phyloP scores from a whole-genome alignment of 768 basidiomycete genomes.

The Pleurotus ostreatus region DNA sequence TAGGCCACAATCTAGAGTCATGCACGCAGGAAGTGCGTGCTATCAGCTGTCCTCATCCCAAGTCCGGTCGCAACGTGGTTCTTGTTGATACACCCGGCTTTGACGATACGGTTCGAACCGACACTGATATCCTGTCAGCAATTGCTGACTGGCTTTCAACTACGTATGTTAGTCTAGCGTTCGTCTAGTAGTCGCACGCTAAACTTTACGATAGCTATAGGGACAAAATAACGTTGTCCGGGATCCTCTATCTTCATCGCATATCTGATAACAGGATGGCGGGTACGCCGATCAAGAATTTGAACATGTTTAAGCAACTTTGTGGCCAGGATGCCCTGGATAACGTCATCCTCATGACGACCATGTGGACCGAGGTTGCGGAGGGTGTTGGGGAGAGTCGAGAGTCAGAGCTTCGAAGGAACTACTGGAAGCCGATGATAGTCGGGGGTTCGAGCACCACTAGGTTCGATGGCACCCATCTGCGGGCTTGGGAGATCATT shows the following conservation, averaged over 20 bases:
- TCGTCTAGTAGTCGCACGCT: neutral
- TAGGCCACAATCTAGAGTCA: constrained; percentile 19
- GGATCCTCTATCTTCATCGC: constrained; percentile 4
- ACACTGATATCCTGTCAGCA: constrained; percentile 17
- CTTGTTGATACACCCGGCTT: constrained; percentile 29
- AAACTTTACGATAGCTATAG: neutral
- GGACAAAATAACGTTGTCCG: constrained; percentile 3
- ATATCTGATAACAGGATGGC: constrained; percentile 9
- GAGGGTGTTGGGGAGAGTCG: neutral
- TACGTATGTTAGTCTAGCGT: constrained; percentile 13
- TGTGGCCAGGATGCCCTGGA: constrained; percentile 4
- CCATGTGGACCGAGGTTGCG: constrained; percentile 4
- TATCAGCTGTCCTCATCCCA: constrained; percentile 14
- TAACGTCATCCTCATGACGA: constrained; percentile 9
- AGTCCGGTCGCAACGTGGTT: constrained; percentile 13
- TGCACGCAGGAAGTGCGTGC: constrained; percentile 19
- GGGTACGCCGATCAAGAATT: constrained; percentile 7
- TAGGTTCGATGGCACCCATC: neutral
- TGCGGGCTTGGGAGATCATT: constrained; percentile 4
- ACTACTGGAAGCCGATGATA: constrained; percentile 7
- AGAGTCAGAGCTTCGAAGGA: constrained; percentile 1
- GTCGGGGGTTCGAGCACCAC: neutral
- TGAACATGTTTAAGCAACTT: constrained; percentile 3
- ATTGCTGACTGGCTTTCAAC: constrained; percentile 23
- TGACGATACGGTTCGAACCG: constrained; percentile 20